Evolutionary conservation across 1,284 basidiomycete genomes (phyloP).

Genomic region (Cutaneotrichosporon sp.): DNA sequence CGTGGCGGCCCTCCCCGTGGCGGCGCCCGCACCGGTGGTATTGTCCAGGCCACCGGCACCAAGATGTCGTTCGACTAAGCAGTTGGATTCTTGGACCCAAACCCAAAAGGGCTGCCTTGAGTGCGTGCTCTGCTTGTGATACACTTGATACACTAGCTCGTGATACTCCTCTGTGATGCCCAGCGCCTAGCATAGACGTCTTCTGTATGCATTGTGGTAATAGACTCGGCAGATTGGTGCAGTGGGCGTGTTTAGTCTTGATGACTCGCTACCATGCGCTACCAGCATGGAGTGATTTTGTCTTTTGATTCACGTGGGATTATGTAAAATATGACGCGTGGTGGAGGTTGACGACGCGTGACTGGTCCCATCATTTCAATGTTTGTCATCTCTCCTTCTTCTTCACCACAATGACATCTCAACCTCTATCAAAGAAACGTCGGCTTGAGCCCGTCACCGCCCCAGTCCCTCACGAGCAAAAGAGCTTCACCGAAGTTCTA

Average conservation of each 20-base stretch:
- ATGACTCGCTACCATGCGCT: too few relatives aligned
- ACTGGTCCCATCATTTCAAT: conserved; percentile 10
- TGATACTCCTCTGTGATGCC: background rate
- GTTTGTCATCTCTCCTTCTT: background rate
- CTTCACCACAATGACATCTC: conserved; percentile 8
- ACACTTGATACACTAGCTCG: background rate
- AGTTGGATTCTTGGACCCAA: background rate
- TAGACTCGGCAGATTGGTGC: background rate
- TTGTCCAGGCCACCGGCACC: conserved; percentile 70
- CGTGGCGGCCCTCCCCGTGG: conserved; percentile 50
- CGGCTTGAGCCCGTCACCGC: conserved; percentile 30
- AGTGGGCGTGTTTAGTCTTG: too few relatives aligned
- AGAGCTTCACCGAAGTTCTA: conserved; percentile 74
- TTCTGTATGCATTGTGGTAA: conserved; percentile 22
- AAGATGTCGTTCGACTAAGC: conserved; percentile 72
- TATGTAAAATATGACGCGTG: conserved; percentile 10
- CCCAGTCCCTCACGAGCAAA: conserved; percentile 24
- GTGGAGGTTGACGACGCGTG: conserved; percentile 14
- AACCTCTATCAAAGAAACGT: conserved; percentile 42
- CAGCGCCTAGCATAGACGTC: conserved; percentile 5
- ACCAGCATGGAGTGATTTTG: too few relatives aligned
- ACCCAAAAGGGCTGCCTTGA: conserved; percentile 5
- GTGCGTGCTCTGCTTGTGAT: background rate
- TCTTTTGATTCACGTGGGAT: background rate
- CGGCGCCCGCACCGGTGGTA: conserved; percentile 68